Evolutionary conservation across 768 basidiomycete species (phyloP), one percentile per base, ranked within the genome.

Genomic region (Suillus clintonianus): DNA sequence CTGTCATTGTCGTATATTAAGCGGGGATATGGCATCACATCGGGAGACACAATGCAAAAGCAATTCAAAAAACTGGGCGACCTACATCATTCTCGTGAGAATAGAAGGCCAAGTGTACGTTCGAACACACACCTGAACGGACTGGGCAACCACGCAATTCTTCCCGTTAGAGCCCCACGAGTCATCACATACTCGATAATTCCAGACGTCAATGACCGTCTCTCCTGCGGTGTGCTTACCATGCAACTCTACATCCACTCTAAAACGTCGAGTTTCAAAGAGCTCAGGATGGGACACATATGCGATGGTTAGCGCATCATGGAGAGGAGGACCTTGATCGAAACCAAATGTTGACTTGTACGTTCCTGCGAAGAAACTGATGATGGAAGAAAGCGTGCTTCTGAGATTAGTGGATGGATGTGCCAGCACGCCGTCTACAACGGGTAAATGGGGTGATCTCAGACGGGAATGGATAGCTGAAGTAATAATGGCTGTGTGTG

Each of bases 291-390:
- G 74, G 1, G 87, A 84, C 41, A 94, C 80, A 65, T 91, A 95
- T 11, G 87, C 90, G 53, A 95, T 79, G 0, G 94, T 92, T 41
- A 96, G 80, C 0, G 92, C 87, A 69, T 96, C 95, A 66, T 97
- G 95, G 3, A 95, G 79, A 2, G 95, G 95, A 7, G 95, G 95
- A 0, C 93, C 94, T 39, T 90, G 82, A n/a, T 81, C 72, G 73
- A 96, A 96, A n/a, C 86, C 87, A 66, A 94, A 96, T 0, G 87
- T 88, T 3, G 84, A 78, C 69, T 86, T 84, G 76, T 95, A 94
- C 2, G 86, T 66, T 4, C 85, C 83, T 6, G 90, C 87, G 70
- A 96, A 95, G 76, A 85, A 93, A 57, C 74, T 81, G 65, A 95
- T 81, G 17, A 94, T 77, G 0, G 91, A 93, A 4, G 89, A 92